Conservation (phyloP, 768 basidiomycete genomes). For the Cytidiella melzeri region DNA sequence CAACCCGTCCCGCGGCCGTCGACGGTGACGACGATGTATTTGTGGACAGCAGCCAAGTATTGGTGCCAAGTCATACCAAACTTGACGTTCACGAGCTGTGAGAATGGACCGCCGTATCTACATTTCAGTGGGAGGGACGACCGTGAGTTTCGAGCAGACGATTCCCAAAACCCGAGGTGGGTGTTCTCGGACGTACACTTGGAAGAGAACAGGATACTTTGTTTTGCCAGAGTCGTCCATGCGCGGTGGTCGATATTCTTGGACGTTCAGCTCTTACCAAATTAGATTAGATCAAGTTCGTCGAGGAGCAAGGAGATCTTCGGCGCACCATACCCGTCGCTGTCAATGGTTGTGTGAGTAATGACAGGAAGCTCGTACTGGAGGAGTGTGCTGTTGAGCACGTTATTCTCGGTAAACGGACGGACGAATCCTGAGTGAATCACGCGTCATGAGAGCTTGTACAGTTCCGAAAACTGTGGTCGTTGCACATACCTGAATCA, state of each 20-base stretch:
- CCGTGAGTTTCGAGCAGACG: too few species aligned
- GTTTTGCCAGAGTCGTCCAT: conserved; percentile 95
- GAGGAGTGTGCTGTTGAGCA: conserved; percentile 54
- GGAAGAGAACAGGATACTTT: conserved; percentile 92
- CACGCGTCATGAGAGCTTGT: conserved; percentile 11
- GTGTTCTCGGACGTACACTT: conserved; percentile 57
- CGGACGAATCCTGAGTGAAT: conserved; percentile 47
- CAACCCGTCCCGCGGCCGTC: conserved; percentile 94
- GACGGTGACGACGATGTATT: conserved; percentile 82
- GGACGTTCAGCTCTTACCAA: conserved; percentile 87
- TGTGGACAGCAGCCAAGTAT: conserved; percentile 72
- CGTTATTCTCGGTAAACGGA: conserved; percentile 65
- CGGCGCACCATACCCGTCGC: conserved; percentile 75
- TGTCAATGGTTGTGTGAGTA: conserved; percentile 63
- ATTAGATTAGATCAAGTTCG: too few species aligned
- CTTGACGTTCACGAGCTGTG: conserved; percentile 65
- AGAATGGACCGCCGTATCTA: conserved; percentile 88
- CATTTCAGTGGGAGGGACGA: too few species aligned
- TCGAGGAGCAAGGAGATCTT: too few species aligned
- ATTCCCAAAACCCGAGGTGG: too few species aligned
- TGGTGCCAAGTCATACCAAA: conserved; percentile 82
- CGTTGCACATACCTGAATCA: conserved; percentile 33
- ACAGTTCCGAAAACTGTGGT: not conserved
- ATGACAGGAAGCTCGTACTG: conserved; percentile 71
- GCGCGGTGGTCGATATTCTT: conserved; percentile 84